Conservation (phyloP, 768 basidiomycete species). For the Trametes meyenii region DNA sequence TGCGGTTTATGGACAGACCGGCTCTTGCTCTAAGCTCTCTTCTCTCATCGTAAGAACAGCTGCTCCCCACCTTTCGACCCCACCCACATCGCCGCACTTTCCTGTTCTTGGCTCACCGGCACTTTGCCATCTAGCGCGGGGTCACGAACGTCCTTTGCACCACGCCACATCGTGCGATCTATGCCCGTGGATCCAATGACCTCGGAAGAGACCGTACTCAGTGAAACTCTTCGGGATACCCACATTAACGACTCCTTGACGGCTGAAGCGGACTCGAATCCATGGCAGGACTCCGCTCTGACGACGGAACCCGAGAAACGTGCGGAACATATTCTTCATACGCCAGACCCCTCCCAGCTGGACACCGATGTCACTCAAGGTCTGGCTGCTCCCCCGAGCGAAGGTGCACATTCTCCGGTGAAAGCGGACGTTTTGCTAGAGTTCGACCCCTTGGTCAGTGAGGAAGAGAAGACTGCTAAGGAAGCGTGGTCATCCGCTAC, state of each 20-base stretch:
- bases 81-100: too few species aligned
- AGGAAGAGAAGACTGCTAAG: conserved; percentile 60
- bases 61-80: too few species aligned
- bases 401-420: conserved; percentile 17
- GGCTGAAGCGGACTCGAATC: conserved; percentile 13
- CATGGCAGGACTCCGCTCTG: conserved; percentile 21
- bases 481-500: conserved; percentile 68
- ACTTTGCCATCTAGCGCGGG: neutral
- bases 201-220: conserved; percentile 29
- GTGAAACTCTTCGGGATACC: conserved; percentile 18
- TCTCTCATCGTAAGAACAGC: too few species aligned
- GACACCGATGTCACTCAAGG: conserved; percentile 45
- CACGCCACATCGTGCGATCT: neutral
- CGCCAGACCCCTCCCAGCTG: conserved; percentile 48
- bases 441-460: conserved; percentile 68
- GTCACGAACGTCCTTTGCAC: neutral
- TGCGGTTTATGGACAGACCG: too few species aligned
- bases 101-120: too few species aligned
- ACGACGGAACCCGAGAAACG: neutral
- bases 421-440: conserved; percentile 50
- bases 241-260: neutral
- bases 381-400: conserved; percentile 32
- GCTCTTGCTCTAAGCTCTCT: too few species aligned
- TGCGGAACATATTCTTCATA: conserved; percentile 16
- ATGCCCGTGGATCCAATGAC: neutral